phyloP scores from a whole-genome alignment of 2,329 filamentous ascomycete species.

The Trichoderma pleuroti region DNA sequence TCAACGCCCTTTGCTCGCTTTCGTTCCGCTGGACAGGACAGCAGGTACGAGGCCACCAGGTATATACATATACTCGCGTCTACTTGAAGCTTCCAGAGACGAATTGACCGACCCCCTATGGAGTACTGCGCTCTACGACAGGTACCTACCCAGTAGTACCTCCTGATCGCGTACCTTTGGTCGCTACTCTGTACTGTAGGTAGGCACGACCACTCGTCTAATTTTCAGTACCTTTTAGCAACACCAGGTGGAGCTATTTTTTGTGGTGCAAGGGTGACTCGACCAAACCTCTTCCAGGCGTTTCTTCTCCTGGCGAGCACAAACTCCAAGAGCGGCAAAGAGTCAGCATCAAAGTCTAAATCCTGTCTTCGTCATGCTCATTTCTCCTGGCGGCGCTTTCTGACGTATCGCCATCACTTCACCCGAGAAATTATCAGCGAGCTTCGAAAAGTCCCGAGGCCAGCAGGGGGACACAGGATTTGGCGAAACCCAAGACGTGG shows the following conservation, averaged over 20 bases:
- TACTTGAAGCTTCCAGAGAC: neutral
- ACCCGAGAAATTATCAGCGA: constrained; percentile 10
- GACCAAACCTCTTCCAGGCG: constrained; percentile 1
- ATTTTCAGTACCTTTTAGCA: neutral
- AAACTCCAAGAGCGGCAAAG: neutral
- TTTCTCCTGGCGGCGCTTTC: neutral
- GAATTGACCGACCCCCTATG: neutral
- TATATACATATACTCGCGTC: neutral
- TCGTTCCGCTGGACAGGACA: neutral
- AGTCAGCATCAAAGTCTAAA: constrained; percentile 4
- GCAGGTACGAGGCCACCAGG: neutral
- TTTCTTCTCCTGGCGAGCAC: neutral
- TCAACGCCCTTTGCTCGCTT: neutral
- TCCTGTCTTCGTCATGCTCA: constrained; percentile 11
- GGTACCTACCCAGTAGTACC: neutral
- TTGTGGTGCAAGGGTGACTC: neutral
- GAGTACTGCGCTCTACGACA: neutral
- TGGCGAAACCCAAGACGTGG: constrained; percentile 13
- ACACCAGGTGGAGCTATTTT: neutral
- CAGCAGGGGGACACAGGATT: neutral
- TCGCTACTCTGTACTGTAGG: neutral
- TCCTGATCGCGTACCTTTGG: neutral
- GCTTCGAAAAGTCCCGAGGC: neutral
- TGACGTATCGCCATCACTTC: neutral
- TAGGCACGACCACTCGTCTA: neutral